Percentiles rank a stretch among this genome's conserved stretches.
phyloP scores from a whole-genome alignment of 2,329 filamentous ascomycete genomes.

The Pyricularia grisea region DNA sequence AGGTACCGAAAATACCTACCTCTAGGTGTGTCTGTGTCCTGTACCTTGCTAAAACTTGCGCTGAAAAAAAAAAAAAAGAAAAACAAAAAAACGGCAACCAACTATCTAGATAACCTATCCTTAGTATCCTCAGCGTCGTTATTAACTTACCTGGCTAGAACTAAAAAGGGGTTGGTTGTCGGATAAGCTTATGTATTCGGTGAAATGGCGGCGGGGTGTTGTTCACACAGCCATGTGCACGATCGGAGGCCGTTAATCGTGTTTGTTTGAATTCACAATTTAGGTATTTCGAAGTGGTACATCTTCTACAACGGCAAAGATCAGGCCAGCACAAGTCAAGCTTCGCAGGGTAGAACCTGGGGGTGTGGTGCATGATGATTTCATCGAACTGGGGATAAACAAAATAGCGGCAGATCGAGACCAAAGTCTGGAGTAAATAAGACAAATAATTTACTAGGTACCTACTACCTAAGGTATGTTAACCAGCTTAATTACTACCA shows the following conservation, averaged over 20 bases:
- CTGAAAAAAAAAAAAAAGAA: background rate
- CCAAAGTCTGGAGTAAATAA: background rate
- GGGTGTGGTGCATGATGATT: background rate
- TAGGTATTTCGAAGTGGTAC: background rate
- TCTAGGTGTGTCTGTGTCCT: background rate
- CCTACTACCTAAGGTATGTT: background rate
- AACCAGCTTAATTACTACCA: background rate
- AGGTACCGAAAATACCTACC: background rate
- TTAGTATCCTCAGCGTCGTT: too few species aligned
- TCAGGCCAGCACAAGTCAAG: background rate
- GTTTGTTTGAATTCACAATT: background rate
- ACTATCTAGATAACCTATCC: too few species aligned
- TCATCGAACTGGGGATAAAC: background rate
- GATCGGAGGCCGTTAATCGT: background rate
- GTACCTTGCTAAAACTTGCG: background rate
- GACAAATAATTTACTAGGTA: background rate
- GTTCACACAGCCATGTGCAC: background rate
- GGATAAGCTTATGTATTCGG: background rate
- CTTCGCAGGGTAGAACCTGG: background rate
- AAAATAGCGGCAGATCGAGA: background rate
- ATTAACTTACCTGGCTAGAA: too few species aligned
- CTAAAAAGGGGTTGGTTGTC: background rate
- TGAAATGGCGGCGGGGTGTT: background rate
- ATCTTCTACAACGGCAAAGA: background rate
- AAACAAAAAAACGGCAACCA: too few species aligned